Evolutionary conservation across 1,284 basidiomycete genomes (phyloP).

Genomic region (Calocybe gambosa): DNA sequence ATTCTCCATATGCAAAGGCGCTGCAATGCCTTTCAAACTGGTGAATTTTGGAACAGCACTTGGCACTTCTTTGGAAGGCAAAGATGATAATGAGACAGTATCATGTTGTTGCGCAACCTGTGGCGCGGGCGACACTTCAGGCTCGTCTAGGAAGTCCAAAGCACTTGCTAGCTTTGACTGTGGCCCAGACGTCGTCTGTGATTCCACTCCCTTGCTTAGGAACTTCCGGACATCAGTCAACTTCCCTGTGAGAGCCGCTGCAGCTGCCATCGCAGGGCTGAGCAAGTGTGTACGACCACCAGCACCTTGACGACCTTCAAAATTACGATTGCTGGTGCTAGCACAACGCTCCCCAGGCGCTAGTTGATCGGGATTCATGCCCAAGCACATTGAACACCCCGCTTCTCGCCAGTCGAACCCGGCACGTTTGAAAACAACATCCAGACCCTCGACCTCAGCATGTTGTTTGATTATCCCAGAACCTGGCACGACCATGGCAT

Average conservation of each 20-base stretch:
- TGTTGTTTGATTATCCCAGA: slow-evolving; percentile 94
- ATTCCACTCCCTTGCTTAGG: slow-evolving; percentile 46
- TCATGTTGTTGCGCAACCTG: slow-evolving; percentile 29
- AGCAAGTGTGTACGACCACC: slow-evolving; percentile 91
- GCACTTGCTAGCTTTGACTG: slow-evolving; percentile 66
- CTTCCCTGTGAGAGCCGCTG: slow-evolving; percentile 85
- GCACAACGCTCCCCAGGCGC: slow-evolving; percentile 89
- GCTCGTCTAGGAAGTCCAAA: slow-evolving; percentile 68
- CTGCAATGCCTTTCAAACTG: slow-evolving; percentile 78
- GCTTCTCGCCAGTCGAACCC: slow-evolving; percentile 98
- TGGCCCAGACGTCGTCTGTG: slow-evolving; percentile 37
- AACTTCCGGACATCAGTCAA: slow-evolving; percentile 88
- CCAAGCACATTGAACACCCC: slow-evolving; percentile 96
- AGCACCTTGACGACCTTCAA: slow-evolving; percentile 89
- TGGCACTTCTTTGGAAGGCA: slow-evolving; percentile 48
- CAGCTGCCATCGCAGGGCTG: slow-evolving; percentile 94
- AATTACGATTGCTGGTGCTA: slow-evolving; percentile 95
- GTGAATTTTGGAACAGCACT: slow-evolving; percentile 75
- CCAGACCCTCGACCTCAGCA: slow-evolving; percentile 90
- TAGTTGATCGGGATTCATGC: slow-evolving; percentile 97
- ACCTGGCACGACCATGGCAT: slow-evolving; percentile 95
- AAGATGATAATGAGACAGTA: slow-evolving; percentile 23
- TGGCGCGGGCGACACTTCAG: slow-evolving; percentile 62
- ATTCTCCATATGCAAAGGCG: slow-evolving; percentile 88
- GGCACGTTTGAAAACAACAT: slow-evolving; percentile 86